Base-by-base conservation (phyloP, 2,329 filamentous ascomycete species). In the Phialemonium atrogriseum region DNA sequence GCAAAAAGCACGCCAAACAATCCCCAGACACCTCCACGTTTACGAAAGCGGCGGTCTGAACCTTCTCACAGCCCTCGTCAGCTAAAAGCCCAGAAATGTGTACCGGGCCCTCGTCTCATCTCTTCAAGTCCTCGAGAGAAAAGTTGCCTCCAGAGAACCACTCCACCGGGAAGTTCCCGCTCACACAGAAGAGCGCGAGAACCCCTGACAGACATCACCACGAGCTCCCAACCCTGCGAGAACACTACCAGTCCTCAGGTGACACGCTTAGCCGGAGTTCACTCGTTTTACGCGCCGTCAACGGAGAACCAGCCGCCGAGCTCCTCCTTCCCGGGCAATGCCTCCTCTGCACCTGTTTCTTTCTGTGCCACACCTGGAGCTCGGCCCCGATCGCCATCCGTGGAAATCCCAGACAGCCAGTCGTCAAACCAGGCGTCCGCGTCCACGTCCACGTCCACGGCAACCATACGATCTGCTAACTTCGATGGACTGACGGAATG, bases 191-290 rank as follows among this genome's bases (percentile, higher is more conserved):
- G n/a, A n/a, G n/a, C 28, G 22, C 28, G 28, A 12, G 19, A 24
- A 24, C 13, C 20, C n/a, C n/a, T 30, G 7, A 21, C 15, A 6
- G 28, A 30, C 17, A 30, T 30, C 13, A 30, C 28, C 8, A 10
- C 17, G 14, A 30, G 28, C 12, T 30, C 28, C 15, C 28, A 30
- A 15, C 24, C 28, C 12, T 16, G 28, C 9, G 28, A 30, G 8
- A 30, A 30, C 14, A 21, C 20, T 4, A 18, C 12, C 27, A 16
- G 5, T 14, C 7, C 13, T 16, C 28, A 17, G 17, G 21, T 23
- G 21, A n/a, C 21, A 23, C 28, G 28, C 14, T 5, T 23, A 14
- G 13, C 12, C 15, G 20, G 28, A 11, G 21, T 30, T 3, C 28
- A 24, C 18, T 30, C 28, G 9, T 30, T 30, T 21, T 24, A 18